Evolutionary conservation across 2,329 filamentous ascomycete species (phyloP), one percentile per base, ranked within the genome.

Genomic region (Verticillium nonalfalfae): DNA sequence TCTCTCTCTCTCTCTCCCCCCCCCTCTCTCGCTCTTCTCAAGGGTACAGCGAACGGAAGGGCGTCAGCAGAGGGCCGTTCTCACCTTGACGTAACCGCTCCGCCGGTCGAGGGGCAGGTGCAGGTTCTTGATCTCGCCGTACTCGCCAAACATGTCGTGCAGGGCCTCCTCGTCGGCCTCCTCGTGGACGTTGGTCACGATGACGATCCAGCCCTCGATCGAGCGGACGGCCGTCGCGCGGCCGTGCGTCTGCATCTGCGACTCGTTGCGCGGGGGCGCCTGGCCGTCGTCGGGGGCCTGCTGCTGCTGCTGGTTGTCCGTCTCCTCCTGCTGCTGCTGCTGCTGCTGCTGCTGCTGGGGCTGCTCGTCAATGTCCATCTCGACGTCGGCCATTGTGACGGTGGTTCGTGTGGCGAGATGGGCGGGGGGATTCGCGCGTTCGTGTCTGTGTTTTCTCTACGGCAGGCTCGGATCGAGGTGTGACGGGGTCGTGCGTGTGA

Each of bases 201-300:
- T 87, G 70, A 95, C 81, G 75, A 95, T 95, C 91, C 91, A 95
- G 68, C 91, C 91, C 76, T 95, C 91, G 71, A 95, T 93, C 60
- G 89, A 93, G 69, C 91, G 90, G 63, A 95, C 91, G 31, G 91
- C 91, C 1, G 88, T 91, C 60, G 90, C 90, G 72, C 90, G 89
- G 40, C 83, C 81, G 69, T 85, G 84, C 7, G 90, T 93, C 70
- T 86, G 86, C 81, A 91, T 89, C 70, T 89, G 86, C 68, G 79
- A 78, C 65, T 84, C 79, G 69, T 84, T 83, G 68, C 75, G 76
- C 61, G 77, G 73, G 63, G 79, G 76, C 60, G 72, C 70, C 60
- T 73, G 68, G 11, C 70, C 71, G 50, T 68, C 68, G 18, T 67
- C 66, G 55, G 50, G 33, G 10, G 52, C 45, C 14, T 56, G 50